These are phyloP conservation scores for Trichosporon ovoides DNA, from an alignment of 1,284 basidiomycete genomes.

Conservation along the genomic window DNA sequence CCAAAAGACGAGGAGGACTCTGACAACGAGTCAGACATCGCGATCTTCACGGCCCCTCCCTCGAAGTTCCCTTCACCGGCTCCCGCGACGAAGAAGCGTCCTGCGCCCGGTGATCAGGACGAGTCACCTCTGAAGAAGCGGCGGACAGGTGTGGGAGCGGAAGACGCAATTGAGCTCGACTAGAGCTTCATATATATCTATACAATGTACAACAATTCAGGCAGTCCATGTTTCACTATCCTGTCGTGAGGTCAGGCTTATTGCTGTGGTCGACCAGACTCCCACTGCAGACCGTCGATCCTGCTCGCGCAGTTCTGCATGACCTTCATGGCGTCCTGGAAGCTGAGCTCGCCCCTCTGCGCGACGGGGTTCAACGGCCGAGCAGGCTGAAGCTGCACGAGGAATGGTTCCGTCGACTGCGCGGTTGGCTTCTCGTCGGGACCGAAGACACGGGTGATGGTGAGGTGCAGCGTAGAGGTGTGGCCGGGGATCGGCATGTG, in stretches of 20 bases:
- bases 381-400: conserved; percentile 36
- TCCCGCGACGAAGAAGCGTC: conserved; percentile 6
- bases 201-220: not conserved
- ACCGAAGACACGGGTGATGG: conserved; percentile 25
- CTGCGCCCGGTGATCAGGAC: conserved; percentile 8
- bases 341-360: conserved; percentile 22
- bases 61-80: not conserved
- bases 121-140: not conserved
- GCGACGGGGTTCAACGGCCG: conserved; percentile 32
- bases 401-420: conserved; percentile 28
- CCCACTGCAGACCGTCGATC: conserved; percentile 40
- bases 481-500: conserved; percentile 35
- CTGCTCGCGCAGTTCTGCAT: conserved; percentile 30
- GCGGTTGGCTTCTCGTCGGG: conserved; percentile 7
- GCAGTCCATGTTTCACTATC: not conserved
- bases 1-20: not conserved
- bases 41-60: not conserved
- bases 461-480: conserved; percentile 29
- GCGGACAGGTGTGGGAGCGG: conserved; percentile 18
- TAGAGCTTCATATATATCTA: not conserved
- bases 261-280: conserved; percentile 17
- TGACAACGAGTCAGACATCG: conserved; percentile 6
- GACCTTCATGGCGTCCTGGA: conserved; percentile 31
- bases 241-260: not conserved
- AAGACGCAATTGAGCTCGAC: conserved; percentile 20